A percentile compares a stretch with the other conserved stretches of the same genome.
phyloP scores from a whole-genome alignment of 306 rosid genomes.

The Cicer cuneatum region DNA sequence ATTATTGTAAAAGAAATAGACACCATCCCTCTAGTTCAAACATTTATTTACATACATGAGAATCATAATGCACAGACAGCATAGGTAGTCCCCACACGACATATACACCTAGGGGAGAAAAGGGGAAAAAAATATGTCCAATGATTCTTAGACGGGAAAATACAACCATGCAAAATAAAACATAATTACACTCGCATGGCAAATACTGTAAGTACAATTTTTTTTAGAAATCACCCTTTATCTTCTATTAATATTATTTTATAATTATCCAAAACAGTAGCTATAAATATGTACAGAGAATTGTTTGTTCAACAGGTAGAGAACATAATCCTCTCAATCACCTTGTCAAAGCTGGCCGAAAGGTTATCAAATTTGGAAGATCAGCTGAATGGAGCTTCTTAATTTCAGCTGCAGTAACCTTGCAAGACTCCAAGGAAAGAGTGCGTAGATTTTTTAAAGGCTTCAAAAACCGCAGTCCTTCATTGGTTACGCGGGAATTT shows the following conservation, averaged over 20 bases:
- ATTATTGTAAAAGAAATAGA: too few relatives aligned
- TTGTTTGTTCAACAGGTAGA: slow-evolving; percentile 31
- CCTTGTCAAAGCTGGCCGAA: slow-evolving; percentile 73
- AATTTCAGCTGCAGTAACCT: slow-evolving; percentile 75
- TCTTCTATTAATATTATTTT: not conserved
- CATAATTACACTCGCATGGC: slow-evolving; percentile 41
- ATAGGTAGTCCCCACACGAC: not conserved
- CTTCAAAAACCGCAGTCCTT: slow-evolving; percentile 76
- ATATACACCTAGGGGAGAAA: slow-evolving; percentile 13
- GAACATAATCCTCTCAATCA: slow-evolving; percentile 26
- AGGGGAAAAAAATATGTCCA: slow-evolving; percentile 13
- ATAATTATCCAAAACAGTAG: slow-evolving; percentile 37
- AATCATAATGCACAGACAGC: slow-evolving; percentile 18
- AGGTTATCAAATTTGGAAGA: slow-evolving; percentile 85
- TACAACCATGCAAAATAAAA: slow-evolving; percentile 25
- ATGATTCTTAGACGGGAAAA: slow-evolving; percentile 10
- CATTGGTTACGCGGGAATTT: slow-evolving; percentile 75
- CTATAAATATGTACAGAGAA: slow-evolving; percentile 49
- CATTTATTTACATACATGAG: not conserved
- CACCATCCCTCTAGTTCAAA: not conserved
- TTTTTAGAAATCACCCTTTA: slow-evolving; percentile 9
- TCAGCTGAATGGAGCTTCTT: slow-evolving; percentile 76
- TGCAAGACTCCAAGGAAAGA: slow-evolving; percentile 84
- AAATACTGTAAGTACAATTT: slow-evolving; percentile 34
- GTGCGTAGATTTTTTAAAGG: slow-evolving; percentile 76